Conservation (phyloP, 306 rosid species). For the Corylus heterophylla region DNA sequence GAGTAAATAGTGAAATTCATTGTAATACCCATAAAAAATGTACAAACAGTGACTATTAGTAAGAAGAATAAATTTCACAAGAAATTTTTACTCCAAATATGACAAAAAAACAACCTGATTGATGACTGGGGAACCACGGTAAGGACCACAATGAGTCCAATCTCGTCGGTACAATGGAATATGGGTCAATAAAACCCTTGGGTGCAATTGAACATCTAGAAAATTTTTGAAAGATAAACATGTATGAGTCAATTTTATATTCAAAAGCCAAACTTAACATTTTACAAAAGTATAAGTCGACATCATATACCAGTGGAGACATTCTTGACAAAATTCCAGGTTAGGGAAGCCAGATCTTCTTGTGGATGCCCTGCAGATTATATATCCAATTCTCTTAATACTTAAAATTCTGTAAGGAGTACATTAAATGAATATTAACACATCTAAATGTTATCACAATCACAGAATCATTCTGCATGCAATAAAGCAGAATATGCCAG, state of each 20-base stretch:
- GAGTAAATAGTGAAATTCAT: background rate
- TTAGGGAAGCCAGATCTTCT: constrained; percentile 45
- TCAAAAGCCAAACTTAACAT: constrained; percentile 18
- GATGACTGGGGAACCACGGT: constrained; percentile 59
- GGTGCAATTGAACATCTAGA: constrained; percentile 49
- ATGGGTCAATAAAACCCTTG: constrained; percentile 77
- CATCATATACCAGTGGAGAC: constrained; percentile 56
- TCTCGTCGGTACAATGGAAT: constrained; percentile 75
- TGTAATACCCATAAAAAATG: background rate
- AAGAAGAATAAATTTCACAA: constrained; percentile 5
- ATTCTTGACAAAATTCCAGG: constrained; percentile 62
- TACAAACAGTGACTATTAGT: background rate
- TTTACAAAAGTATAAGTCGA: constrained; percentile 22
- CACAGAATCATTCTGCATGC: background rate
- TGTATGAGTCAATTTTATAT: constrained; percentile 18
- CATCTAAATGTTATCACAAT: constrained; percentile 16
- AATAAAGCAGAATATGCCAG: background rate
- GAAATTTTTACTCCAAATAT: constrained; percentile 10
- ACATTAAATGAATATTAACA: constrained; percentile 3
- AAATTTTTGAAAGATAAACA: constrained; percentile 11
- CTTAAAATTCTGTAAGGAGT: constrained; percentile 17
- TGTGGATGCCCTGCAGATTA: constrained; percentile 58
- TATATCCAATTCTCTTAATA: constrained; percentile 25
- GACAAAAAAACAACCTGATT: constrained; percentile 60
- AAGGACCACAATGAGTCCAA: constrained; percentile 62